Evolutionary conservation across 371 early-diverging fungal genomes (phyloP), one percentile per base, ranked within the genome.

Genomic region (Rhizopus delemar): DNA sequence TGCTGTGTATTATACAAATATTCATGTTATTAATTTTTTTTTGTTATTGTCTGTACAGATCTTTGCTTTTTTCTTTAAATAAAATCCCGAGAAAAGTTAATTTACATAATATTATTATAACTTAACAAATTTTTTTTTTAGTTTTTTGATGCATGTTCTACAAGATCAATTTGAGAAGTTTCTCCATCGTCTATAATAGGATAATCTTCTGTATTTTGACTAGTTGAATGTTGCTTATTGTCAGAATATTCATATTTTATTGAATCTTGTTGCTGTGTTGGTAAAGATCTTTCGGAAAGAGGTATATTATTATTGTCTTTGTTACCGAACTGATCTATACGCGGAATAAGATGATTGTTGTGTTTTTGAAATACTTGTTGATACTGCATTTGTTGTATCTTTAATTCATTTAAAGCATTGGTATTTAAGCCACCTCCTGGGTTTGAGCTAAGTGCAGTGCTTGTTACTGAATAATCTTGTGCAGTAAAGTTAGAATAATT

Each of bases 331-430:
- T 41, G 28, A 38, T 32, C 41, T 39, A 16, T 55, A 32, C 45
- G 66, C 8, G 57, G 54, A 16, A 46, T 22, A 22, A 43, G 48
- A 33, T 65, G 55, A 32, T 66, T 56, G 13, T 62, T 66, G 32
- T 66, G 62, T 13, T 66, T 66, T 13, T 62, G 62, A n/a, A 66
- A 66, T 5, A 66, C 58, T 29, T 59, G 58, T 41, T 66, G 67
- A 22, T 66, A 66, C 46, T 66, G 67, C 0, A 66, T 41, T 53
- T 66, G 67, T 12, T 66, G 67, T n/a, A 62, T 12, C 36, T 62
- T 68, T 12, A 68, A 29, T 16, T 63, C 68, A 51, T 68, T 63
- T 38, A 68, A 63, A 4, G 68, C 57, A 13, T 43, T 22, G 22
- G 22, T 50, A 16, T 59, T 59, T 34, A 56, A 29, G 13, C 56